Evolutionary conservation across 2,329 filamentous ascomycete genomes (phyloP), one percentile per base, ranked within the genome.

Genomic region (Shiraia sp.): DNA sequence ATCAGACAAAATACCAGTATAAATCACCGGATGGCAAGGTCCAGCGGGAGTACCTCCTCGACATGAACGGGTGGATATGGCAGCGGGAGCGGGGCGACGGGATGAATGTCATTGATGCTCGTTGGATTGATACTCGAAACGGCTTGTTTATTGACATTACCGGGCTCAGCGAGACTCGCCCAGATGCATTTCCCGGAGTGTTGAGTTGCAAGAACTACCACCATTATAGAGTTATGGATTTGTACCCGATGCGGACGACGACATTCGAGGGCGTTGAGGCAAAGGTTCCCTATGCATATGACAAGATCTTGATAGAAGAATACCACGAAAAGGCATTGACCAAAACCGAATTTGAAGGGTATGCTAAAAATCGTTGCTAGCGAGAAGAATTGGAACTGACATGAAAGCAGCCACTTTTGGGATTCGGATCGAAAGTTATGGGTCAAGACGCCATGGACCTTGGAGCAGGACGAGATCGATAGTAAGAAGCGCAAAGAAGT

Each of bases 141-240:
- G 88, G 88, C 33, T 77, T 92, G 59, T 95, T 87, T 67, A 83
- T 93, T 66, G 88, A 93, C 66, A 90, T 95, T 59, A 93, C 89
- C 1, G 88, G 81, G 10, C 71, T 93, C 25, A 80, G 81, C 36
- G 85, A 90, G 72, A 80, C 85, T 14, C 76, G 88, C 23, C 77
- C 80, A 0, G 72, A 74, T 12, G 68, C 66, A 2, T 57, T 72
- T 14, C 86, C 87, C 0, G 86, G 86, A 6, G 66, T 87, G 22
- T 88, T 86, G 81, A 83, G 81, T 59, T 92, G 88, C 72, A 92
- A 92, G 74, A 91, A 93, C 63, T 79, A 79, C 58, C 89, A 95
- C 69, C 74, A 77, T 32, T 93, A 93, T 67, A 70, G 73, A 29
- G 83, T 79, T 17, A 72, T 73, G n/a, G 87, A 93, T 55, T 73